Conservation (phyloP, 768 basidiomycete species). For the Termitomyces sp. region DNA sequence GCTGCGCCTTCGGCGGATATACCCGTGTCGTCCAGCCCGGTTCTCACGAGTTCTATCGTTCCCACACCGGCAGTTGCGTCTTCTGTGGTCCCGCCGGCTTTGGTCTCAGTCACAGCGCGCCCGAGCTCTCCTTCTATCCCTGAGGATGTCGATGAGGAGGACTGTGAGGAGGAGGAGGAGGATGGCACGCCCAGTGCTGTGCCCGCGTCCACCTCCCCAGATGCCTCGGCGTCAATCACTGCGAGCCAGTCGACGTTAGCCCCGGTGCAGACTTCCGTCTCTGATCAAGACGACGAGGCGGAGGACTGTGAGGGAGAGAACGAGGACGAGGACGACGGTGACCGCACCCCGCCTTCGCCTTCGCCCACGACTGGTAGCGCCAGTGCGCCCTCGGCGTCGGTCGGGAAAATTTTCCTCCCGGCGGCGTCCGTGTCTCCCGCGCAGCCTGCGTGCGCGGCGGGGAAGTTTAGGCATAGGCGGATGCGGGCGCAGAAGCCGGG, state of each 20-base stretch:
- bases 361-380: background rate
- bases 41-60: background rate
- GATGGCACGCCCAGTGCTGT: background rate
- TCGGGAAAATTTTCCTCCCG: background rate
- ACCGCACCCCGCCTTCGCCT: no score
- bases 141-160: background rate
- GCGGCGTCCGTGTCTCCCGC: background rate
- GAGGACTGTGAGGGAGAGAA: constrained; percentile 3
- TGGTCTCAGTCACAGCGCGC: background rate
- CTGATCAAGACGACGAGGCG: background rate
- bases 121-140: background rate
- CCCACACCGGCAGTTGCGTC: background rate
- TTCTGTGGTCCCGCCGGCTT: background rate
- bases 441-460: constrained; percentile 7
- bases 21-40: background rate
- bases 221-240: background rate
- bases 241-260: background rate
- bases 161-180: constrained; percentile 1
- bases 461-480: constrained; percentile 14
- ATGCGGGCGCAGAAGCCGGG: constrained; percentile 6
- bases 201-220: background rate
- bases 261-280: background rate
- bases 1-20: background rate
- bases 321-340: background rate
- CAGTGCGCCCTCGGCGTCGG: background rate